Evolutionary conservation across 306 rosid genomes (phyloP).

Genomic region (Citrullus colocynthis): DNA sequence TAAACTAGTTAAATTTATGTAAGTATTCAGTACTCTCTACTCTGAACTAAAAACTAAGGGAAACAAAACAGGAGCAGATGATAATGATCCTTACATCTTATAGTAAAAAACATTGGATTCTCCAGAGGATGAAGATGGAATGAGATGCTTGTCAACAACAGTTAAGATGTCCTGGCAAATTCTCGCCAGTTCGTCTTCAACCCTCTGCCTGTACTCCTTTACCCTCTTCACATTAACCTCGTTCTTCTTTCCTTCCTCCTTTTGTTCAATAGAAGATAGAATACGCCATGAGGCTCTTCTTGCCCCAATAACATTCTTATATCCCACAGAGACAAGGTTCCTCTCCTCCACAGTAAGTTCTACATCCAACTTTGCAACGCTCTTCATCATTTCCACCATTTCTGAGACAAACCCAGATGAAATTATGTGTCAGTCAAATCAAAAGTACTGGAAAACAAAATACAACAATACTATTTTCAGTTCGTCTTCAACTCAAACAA

Average conservation of each 20-base stretch:
- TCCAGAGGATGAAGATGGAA: slow-evolving; percentile 28
- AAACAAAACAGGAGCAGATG: background rate
- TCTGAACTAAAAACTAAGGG: background rate
- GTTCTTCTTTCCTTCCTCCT: slow-evolving; percentile 27
- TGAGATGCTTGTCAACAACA: slow-evolving; percentile 29
- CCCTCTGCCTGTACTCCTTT: background rate
- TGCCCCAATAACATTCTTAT: slow-evolving; percentile 33
- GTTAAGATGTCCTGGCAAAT: slow-evolving; percentile 27
- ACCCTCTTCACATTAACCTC: slow-evolving; percentile 11
- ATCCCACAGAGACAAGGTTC: slow-evolving; percentile 30
- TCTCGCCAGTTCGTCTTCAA: slow-evolving; percentile 24
- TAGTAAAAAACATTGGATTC: slow-evolving; percentile 30
- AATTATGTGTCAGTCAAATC: background rate
- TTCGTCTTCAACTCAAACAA: background rate
- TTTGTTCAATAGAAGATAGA: slow-evolving; percentile 31
- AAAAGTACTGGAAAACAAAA: background rate
- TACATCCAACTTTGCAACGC: slow-evolving; percentile 18
- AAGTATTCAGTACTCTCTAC: background rate
- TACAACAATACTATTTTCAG: background rate
- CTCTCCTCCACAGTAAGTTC: slow-evolving; percentile 21
- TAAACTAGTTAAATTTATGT: background rate
- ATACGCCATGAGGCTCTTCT: slow-evolving; percentile 38
- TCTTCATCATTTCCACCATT: slow-evolving; percentile 35
- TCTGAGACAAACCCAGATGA: slow-evolving; percentile 12
- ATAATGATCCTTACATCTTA: slow-evolving; percentile 22